phyloP scores from a whole-genome alignment of 2,329 filamentous ascomycete genomes.

The Aciculosporium take region DNA sequence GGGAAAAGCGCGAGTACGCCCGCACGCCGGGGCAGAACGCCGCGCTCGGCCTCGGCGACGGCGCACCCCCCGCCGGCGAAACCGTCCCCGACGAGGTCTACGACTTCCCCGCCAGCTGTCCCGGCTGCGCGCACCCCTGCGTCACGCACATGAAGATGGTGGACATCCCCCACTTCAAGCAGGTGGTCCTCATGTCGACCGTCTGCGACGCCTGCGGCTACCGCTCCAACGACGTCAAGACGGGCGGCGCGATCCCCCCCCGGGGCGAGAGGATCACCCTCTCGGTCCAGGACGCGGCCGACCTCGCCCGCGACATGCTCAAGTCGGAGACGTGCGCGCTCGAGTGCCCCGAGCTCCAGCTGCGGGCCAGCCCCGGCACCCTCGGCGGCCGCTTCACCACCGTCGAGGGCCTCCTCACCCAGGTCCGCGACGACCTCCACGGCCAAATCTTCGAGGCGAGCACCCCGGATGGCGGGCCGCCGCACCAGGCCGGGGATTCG shows the following conservation, averaged over 20 bases:
- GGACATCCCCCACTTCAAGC: constrained; percentile 94
- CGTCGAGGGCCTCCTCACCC: constrained; percentile 81
- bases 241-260: constrained; percentile 79
- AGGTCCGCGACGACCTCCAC: constrained; percentile 81
- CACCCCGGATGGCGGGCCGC: constrained; percentile 26
- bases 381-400: constrained; percentile 94
- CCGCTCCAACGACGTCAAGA: constrained; percentile 94
- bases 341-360: constrained; percentile 71
- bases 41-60: constrained; percentile 60
- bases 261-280: constrained; percentile 75
- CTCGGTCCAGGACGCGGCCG: constrained; percentile 50
- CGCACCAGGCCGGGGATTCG: constrained; percentile 71
- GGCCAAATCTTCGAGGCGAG: constrained; percentile 76
- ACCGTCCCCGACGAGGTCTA: constrained; percentile 89
- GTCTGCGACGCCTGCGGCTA: constrained; percentile 87
- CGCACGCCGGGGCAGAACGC: constrained; percentile 79
- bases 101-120: constrained; percentile 80
- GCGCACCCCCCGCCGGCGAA: constrained; percentile 51
- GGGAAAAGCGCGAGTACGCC: constrained; percentile 70
- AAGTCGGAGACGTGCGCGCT: constrained; percentile 89
- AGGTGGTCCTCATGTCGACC: constrained; percentile 91
- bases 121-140: constrained; percentile 75
- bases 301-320: constrained; percentile 83
- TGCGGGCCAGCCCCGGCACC: constrained; percentile 83
- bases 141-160: constrained; percentile 98